These are phyloP conservation scores for Chimonanthus praecox DNA, from an alignment of 164 flowering plant species.

Conservation along the genomic window DNA sequence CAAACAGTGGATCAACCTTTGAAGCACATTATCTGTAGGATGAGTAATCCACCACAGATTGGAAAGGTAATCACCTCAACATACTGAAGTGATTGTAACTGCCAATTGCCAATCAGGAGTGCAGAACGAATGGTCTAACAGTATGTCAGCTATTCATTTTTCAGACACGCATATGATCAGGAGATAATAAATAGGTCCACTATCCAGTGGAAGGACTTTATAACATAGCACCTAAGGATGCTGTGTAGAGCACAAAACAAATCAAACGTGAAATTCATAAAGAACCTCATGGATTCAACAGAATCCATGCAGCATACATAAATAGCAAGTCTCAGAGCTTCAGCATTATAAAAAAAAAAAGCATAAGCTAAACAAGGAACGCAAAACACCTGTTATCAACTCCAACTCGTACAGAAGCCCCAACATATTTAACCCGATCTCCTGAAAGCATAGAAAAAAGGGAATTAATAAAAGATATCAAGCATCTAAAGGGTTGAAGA, in stretches of 20 bases:
- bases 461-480: neutral
- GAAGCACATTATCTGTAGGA: neutral
- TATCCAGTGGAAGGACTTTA: neutral
- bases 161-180: neutral
- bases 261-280: neutral
- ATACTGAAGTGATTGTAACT: neutral
- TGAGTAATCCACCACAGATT: too few species aligned
- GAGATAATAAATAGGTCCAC: neutral
- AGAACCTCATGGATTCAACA: neutral
- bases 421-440: constrained; percentile 79
- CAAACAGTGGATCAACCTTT: neutral
- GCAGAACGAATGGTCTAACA: too few species aligned
- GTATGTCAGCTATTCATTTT: neutral
- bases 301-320: neutral
- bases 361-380: neutral
- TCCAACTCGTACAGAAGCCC: constrained; percentile 44
- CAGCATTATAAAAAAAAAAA: neutral
- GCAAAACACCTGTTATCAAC: constrained; percentile 57
- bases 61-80: too few species aligned
- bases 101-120: neutral
- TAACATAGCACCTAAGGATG: neutral
- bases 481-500: too few species aligned
- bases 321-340: neutral
- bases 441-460: constrained; percentile 32
- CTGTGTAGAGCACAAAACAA: too few species aligned